Evolutionary conservation across 2,329 filamentous ascomycete species (phyloP), one percentile per base, ranked within the genome.

Genomic region (Sphaerulina populicola): DNA sequence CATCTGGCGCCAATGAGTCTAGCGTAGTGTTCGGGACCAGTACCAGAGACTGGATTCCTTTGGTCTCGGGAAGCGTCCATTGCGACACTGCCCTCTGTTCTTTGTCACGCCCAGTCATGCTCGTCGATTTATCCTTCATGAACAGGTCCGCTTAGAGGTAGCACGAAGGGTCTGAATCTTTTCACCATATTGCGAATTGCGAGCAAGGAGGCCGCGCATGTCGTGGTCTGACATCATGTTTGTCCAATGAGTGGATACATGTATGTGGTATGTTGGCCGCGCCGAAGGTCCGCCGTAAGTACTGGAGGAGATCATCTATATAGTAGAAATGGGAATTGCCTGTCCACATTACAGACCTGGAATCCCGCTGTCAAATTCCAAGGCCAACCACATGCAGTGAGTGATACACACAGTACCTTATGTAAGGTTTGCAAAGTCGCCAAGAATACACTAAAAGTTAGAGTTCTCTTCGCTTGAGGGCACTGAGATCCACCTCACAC

Each of bases 1-100:
- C 53, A 52, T 57, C 45, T 43, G 51, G 52, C 47, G 23, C 55
- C 52, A 41, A 49, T 15, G 36, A 51, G 37, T 37, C 47, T 52
- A 53, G 53, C 53, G 53, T 53, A 49, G 55, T 49, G 52, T 53
- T 43, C 33, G 27, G 51, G 51, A 49, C 51, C 49, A 57, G 46
- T 46, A 38, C 44, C 44, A 57, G 54, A 49, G 52, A 46, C 35
- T 52, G 49, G 46, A 49, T 36, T 41, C 48, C 49, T 45, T 43
- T 49, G 39, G 48, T 57, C 54, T 23, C 31, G 18, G 44, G 38
- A 18, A 40, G 15, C 38, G 38, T 40, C 38, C 38, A 40, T 12
- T 23, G 38, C 21, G 38, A 14, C 7, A 40, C 38, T 8, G 23
- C 15, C 11, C 15, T 18, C 38, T 40, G 14, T 40, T 40, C 5